Evolutionary conservation across 129 eudicot genomes (phyloP).

Genomic region (Saposhnikovia divaricata): DNA sequence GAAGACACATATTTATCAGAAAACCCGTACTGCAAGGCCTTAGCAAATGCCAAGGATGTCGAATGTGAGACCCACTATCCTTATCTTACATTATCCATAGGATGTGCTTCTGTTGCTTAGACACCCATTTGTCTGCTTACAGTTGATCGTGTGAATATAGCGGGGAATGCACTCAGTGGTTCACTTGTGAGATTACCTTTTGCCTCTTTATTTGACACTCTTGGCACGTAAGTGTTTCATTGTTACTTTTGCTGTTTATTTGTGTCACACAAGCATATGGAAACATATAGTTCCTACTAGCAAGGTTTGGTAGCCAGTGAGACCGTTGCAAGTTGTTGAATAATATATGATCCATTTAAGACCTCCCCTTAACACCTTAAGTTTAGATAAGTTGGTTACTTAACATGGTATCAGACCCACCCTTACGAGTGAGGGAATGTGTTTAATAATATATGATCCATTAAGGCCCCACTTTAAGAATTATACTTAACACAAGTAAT

Average conservation of each 20-base stretch:
- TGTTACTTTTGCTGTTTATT: not conserved
- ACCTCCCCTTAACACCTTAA: too few species aligned
- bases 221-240: conserved; percentile 69
- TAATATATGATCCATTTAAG: too few species aligned
- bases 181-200: conserved; percentile 71
- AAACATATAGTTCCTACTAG: not conserved
- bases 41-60: conserved; percentile 71
- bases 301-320: not conserved
- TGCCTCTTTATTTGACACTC: conserved; percentile 89
- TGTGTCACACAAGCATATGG: conserved; percentile 5
- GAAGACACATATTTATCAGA: conserved; percentile 65
- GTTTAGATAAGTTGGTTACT: too few species aligned
- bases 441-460: too few species aligned
- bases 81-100: not conserved
- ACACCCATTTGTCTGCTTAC: conserved; percentile 26
- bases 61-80: conserved; percentile 51
- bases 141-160: conserved; percentile 81
- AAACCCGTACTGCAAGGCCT: conserved; percentile 77
- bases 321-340: not conserved
- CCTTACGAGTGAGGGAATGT: too few species aligned
- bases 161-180: conserved; percentile 68
- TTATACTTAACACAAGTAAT: not conserved
- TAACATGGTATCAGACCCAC: too few species aligned
- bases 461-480: too few species aligned
- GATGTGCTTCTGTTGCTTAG: conserved; percentile 8